Evolutionary conservation across 495 filamentous ascomycete species (phyloP).

Genomic region (Hypoxylon perforatum): DNA sequence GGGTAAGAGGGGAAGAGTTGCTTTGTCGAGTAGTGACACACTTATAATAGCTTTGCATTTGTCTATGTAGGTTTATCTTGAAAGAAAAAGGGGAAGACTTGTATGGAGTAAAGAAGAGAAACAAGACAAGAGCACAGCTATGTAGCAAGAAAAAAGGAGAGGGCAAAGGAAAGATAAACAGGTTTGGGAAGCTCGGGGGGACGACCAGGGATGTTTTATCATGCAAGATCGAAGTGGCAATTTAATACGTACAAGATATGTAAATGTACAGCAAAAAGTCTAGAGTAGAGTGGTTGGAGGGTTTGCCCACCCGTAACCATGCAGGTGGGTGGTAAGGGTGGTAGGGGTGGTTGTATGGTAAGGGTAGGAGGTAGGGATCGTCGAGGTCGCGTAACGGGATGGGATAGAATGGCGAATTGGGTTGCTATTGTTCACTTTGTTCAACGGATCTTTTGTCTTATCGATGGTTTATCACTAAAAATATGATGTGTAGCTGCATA

Average conservation of each 20-base stretch:
- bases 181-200: slow-evolving; percentile 22
- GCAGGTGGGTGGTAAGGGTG: too few relatives aligned
- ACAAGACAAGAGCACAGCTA: neutral
- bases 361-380: too few relatives aligned
- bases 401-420: too few relatives aligned
- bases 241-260: slow-evolving; percentile 24
- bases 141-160: slow-evolving; percentile 12
- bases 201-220: slow-evolving; percentile 34
- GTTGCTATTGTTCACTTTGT: too few relatives aligned
- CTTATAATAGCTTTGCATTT: neutral
- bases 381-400: too few relatives aligned
- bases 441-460: too few relatives aligned
- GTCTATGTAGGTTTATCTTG: slow-evolving; percentile 11
- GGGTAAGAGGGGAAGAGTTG: neutral
- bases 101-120: slow-evolving; percentile 7
- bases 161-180: slow-evolving; percentile 31
- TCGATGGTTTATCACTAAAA: too few relatives aligned
- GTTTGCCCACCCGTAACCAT: slow-evolving; percentile 1
- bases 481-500: too few relatives aligned
- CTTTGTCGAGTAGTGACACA: neutral
- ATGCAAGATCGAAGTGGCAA: slow-evolving; percentile 38
- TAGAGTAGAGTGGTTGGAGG: slow-evolving; percentile 20
- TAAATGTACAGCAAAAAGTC: neutral
- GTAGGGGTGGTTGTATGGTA: too few relatives aligned
- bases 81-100: slow-evolving; percentile 16